Evolutionary conservation across 2,329 filamentous ascomycete species (phyloP).

Genomic region (Amphichorda felina): DNA sequence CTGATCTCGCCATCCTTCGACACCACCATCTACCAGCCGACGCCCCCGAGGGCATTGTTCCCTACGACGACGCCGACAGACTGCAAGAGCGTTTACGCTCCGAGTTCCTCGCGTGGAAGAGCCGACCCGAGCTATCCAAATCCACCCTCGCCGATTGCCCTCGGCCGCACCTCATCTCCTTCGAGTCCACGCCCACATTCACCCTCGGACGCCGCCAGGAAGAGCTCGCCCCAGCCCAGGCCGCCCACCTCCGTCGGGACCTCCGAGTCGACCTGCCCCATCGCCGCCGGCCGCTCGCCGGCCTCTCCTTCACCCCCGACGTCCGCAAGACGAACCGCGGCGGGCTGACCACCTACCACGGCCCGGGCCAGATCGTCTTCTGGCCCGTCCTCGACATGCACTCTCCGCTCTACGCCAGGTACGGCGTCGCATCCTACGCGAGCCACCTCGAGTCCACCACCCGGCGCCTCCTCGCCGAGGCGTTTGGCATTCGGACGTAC

Average conservation of each 20-base stretch:
- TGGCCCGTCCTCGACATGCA: conserved; percentile 84
- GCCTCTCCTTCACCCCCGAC: conserved; percentile 32
- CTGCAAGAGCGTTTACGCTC: conserved; percentile 10
- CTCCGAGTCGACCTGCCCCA: conserved; percentile 17
- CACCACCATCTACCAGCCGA: conserved; percentile 17
- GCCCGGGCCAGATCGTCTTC: conserved; percentile 83
- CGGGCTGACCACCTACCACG: conserved; percentile 90
- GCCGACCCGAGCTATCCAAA: neutral
- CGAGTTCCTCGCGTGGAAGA: conserved; percentile 10
- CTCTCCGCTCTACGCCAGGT: conserved; percentile 35
- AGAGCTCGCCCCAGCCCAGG: conserved; percentile 32
- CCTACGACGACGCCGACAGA: conserved; percentile 18
- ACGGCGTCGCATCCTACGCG: conserved; percentile 68
- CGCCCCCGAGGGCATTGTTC: conserved; percentile 10
- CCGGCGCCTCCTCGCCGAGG: conserved; percentile 45
- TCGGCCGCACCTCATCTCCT: conserved; percentile 64
- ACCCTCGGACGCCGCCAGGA: conserved; percentile 78
- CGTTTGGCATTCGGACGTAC: conserved; percentile 46
- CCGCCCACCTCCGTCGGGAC: conserved; percentile 27
- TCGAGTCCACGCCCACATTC: conserved; percentile 73
- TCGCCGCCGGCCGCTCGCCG: conserved; percentile 15
- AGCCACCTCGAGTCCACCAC: conserved; percentile 66
- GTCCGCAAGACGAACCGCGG: conserved; percentile 67
- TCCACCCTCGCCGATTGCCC: conserved; percentile 26
- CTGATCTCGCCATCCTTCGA: conserved; percentile 9